Base-by-base conservation (phyloP, 495 filamentous ascomycete genomes). In the Penicillium roqueforti region DNA sequence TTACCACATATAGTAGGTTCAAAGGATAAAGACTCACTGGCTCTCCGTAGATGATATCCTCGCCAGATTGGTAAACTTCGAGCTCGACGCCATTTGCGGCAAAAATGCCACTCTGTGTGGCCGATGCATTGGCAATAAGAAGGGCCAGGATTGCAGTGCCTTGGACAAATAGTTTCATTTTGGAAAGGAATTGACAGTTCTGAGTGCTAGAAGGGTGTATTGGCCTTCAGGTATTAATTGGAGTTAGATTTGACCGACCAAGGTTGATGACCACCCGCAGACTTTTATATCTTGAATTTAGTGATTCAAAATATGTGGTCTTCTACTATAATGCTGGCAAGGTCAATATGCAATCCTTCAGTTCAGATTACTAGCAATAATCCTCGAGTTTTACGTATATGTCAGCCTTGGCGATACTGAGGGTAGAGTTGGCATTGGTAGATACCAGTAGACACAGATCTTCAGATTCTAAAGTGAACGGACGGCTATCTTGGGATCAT, bases 151-250 rank as follows among this genome's bases (percentile, higher is more conserved):
- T 5, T 19, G 32, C n/a, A 4, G 32, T 48, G 16, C 19, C 32
- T 36, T 48, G 46, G 22, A 48, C 20, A 3, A 32, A 19, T 13
- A 43, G 14, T 22, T 38, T 48, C 46, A 48, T 48, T 13, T 48
- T 48, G 20, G 11, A 47, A n/a, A n/a, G n/a, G 7, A 8, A 3
- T 16, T 36, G 32, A 16, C 16, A n/a, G 32, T 8, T 3, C 16
- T 8, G 6, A n/a, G 8, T 2, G 6, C 4, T 26, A 13, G 18
- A 16, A 8, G 40, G 39, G 16, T 25, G 3, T 10, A 23, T 6
- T 26, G 5, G 5, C 4, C 18, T 6, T 28, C 3, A 44, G 14
- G 8, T 18, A 26, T 26, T 7, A 16, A 10, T 25, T 25, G 6
- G n/a, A n/a, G 3, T 13, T 16, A 5, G 22, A 16, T 2, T 43